phyloP scores from a whole-genome alignment of 768 basidiomycete genomes.

The Boletellus sp. region DNA sequence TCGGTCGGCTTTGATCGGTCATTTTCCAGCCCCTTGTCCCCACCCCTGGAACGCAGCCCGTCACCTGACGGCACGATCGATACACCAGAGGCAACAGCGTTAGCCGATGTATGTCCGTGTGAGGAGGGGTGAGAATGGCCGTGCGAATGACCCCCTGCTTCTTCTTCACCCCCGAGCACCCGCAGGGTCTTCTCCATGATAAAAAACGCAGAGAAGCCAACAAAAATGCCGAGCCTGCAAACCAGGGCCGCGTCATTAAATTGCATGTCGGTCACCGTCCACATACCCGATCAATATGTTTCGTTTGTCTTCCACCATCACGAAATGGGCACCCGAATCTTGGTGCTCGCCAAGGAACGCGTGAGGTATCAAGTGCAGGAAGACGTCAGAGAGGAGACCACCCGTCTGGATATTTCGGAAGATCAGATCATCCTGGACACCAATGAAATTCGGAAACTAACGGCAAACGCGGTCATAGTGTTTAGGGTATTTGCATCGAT shows the following conservation, averaged over 20 bases:
- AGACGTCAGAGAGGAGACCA: conserved; percentile 89
- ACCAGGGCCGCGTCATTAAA: conserved; percentile 8
- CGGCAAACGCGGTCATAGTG: conserved; percentile 92
- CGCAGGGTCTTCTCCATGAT: conserved; percentile 90
- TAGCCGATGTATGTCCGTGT: conserved; percentile 31
- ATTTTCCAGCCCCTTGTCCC: conserved; percentile 18
- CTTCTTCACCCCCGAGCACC: conserved; percentile 65
- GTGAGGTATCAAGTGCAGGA: conserved; percentile 88
- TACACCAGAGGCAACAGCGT: conserved; percentile 45
- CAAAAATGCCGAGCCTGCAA: conserved; percentile 70
- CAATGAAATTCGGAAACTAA: conserved; percentile 35
- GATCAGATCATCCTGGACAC: conserved; percentile 13
- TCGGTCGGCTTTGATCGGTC: conserved; percentile 26
- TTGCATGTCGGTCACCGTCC: neutral
- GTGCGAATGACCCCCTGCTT: conserved; percentile 45
- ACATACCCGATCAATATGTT: conserved; percentile 86
- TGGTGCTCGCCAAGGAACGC: conserved; percentile 88
- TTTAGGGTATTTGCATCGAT: conserved; percentile 83
- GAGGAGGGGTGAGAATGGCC: conserved; percentile 60
- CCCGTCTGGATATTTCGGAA: conserved; percentile 56
- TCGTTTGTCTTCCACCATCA: conserved; percentile 86
- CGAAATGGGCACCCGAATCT: conserved; percentile 65
- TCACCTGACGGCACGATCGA: conserved; percentile 38
- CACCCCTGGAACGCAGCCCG: conserved; percentile 49
- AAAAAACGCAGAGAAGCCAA: conserved; percentile 88